Percentiles rank a stretch among this genome's conserved stretches.
Evolutionary conservation across 805 yeast genomes (phyloP).

Genomic region (Kuraishia hungarica): DNA sequence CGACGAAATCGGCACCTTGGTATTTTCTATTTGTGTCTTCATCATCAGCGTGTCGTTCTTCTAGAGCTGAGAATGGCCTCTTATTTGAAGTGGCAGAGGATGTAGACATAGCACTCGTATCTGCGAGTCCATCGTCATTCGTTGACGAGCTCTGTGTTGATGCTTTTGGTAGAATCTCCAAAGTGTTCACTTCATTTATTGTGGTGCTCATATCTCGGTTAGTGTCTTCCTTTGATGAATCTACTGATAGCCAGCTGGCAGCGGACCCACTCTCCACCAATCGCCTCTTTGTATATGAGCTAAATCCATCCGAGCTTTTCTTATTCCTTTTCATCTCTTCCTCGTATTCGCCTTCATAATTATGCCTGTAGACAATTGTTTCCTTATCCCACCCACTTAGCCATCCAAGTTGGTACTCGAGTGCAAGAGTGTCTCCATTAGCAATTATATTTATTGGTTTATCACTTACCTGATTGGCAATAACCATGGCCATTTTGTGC

Average conservation of each 20-base stretch:
- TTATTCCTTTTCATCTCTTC: neutral
- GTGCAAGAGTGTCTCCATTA: constrained; percentile 27
- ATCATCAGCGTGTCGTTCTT: neutral
- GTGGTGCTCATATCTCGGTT: neutral
- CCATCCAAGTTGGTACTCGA: constrained; percentile 66
- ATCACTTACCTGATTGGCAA: constrained; percentile 78
- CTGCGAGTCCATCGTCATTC: constrained; percentile 8
- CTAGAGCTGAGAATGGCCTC: neutral
- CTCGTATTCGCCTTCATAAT: neutral
- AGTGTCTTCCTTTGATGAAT: neutral
- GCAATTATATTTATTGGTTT: constrained; percentile 27
- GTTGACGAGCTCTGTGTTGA: neutral
- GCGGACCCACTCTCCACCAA: neutral
- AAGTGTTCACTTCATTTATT: neutral
- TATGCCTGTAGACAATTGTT: constrained; percentile 23
- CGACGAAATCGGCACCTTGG: neutral
- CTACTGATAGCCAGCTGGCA: neutral
- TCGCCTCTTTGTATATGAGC: constrained; percentile 2
- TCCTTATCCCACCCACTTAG: constrained; percentile 65
- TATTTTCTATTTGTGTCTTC: neutral
- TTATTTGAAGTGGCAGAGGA: neutral
- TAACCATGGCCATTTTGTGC: constrained; percentile 50
- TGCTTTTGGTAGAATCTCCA: neutral
- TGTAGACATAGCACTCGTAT: neutral
- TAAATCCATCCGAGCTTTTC: neutral